These are phyloP conservation scores for Gossypium longicalyx DNA, from an alignment of 345 rosid genomes.

Conservation along the genomic window DNA sequence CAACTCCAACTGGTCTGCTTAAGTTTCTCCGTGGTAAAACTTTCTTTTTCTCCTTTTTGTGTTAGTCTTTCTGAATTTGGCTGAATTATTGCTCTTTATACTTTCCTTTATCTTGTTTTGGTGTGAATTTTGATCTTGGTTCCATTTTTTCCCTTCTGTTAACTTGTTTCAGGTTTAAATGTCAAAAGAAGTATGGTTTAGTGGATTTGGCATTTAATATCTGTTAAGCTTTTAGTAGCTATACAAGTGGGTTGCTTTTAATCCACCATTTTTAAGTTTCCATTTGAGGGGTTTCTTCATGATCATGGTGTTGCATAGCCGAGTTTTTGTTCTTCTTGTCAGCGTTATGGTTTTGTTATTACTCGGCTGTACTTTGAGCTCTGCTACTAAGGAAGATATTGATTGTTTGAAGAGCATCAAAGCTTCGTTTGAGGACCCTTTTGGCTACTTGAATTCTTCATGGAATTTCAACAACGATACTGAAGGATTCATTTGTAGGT, in stretches of 20 bases:
- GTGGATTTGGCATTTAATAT: conserved; percentile 16
- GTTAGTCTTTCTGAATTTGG: not conserved
- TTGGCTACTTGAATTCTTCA: conserved; percentile 28
- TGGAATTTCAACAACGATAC: conserved; percentile 62
- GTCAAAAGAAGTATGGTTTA: conserved; percentile 11
- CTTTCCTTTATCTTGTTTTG: not conserved
- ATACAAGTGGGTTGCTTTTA: conserved; percentile 11
- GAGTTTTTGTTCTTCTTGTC: conserved; percentile 17
- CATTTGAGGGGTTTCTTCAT: conserved; percentile 18
- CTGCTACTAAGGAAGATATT: conserved; percentile 40
- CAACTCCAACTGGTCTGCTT: conserved; percentile 7
- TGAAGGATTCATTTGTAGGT: conserved; percentile 73
- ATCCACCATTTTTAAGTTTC: not conserved
- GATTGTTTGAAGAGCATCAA: conserved; percentile 43
- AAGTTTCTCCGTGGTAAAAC: not conserved
- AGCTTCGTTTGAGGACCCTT: conserved; percentile 45
- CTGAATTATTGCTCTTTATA: conserved; percentile 10
- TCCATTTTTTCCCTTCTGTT: not conserved
- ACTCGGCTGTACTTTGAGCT: conserved; percentile 32
- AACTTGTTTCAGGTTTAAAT: conserved; percentile 28
- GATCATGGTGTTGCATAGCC: conserved; percentile 27
- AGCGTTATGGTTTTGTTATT: conserved; percentile 32
- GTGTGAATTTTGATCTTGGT: conserved; percentile 13
- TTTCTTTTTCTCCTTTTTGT: not conserved
- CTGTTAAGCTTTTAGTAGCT: conserved; percentile 12